A percentile compares a stretch with the other conserved stretches of the same genome.
Conservation (phyloP, 2,329 filamentous ascomycete genomes). For the Zelopaecilomyces penicillatus region DNA sequence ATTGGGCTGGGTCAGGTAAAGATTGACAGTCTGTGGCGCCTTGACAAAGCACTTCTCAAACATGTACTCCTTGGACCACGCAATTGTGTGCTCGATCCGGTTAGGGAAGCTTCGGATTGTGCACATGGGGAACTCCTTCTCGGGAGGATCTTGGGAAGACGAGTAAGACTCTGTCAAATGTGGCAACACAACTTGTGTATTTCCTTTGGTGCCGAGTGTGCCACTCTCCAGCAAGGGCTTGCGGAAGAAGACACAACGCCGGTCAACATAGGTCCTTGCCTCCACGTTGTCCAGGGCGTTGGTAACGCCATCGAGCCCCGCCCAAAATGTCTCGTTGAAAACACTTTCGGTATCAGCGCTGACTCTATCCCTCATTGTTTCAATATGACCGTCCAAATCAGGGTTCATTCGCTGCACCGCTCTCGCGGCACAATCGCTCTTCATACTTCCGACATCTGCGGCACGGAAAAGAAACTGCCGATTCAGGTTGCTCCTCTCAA, state of each 20-base stretch:
- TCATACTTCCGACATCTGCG: conserved; percentile 89
- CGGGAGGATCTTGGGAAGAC: conserved; percentile 86
- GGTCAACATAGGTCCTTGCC: conserved; percentile 90
- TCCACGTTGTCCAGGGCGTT: conserved; percentile 98
- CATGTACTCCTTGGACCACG: conserved; percentile 84
- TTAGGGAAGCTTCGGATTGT: conserved; percentile 96
- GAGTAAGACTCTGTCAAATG: conserved; percentile 94
- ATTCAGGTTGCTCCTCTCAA: conserved; percentile 98
- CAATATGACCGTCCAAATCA: conserved; percentile 78
- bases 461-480: conserved; percentile 92
- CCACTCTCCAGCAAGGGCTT: conserved; percentile 95
- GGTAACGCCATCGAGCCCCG: conserved; percentile 77
- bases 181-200: conserved; percentile 92
- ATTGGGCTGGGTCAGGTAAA: conserved; percentile 85
- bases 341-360: conserved; percentile 86
- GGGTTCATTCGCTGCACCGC: conserved; percentile 96
- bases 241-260: conserved; percentile 95
- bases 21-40: conserved; percentile 85
- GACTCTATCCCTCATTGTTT: conserved; percentile 79
- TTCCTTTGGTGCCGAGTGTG: conserved; percentile 97
- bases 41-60: conserved; percentile 94
- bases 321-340: conserved; percentile 93
- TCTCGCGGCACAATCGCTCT: conserved; percentile 86
- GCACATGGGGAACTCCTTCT: conserved; percentile 99
- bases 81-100: conserved; percentile 96